Evolutionary conservation across 2,329 filamentous ascomycete species (phyloP), one percentile per base, ranked within the genome.

Genomic region (Phialophora verrucosa): DNA sequence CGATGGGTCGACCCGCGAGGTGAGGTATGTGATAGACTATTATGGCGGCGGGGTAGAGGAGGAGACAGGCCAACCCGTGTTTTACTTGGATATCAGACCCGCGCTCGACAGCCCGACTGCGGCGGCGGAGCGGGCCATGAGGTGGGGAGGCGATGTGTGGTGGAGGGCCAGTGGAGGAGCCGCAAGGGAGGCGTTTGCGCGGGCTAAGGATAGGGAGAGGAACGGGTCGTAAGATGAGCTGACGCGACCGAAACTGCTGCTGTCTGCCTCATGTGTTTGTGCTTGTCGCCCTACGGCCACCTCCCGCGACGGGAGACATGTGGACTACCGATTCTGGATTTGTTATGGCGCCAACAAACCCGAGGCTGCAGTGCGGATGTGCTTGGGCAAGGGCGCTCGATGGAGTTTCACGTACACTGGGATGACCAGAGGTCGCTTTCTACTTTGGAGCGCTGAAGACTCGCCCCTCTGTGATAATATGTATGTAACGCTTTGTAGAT

Each of bases 11-110:
- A 84, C 83, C 73, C 90, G 89, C 76, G 90, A 97, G 81, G 83
- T 97, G 54, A 88, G 95, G 74, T 99, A 99, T 77, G 88, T 99
- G 63, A 99, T 99, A 76, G 95, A 99, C 78, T 98, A 97, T 80
- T 98, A 98, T 79, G 90, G 90, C 38, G 94, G 89, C 5, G 88
- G 89, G 27, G 49, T 61, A 20, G 90, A 91, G 1, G 92, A 96
- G 74, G 87, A 90, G 2, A 91, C 87, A 0, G 95, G 93, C 35
- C 92, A 97, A 76, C 94, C 95, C 2, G 93, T 98, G 6, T 99
- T 99, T 81, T 97, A 89, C 77, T 87, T 99, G 62, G 95, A 99
- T 76, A 95, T 99, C 23, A 86, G 95, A 69, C 95, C 95, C 1
- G 95, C 95, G 3, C 81, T 97, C 50, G 88, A 91, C 77, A 92